Base-by-base conservation (phyloP, 495 filamentous ascomycete genomes). In the Penicillium malachiteum region DNA sequence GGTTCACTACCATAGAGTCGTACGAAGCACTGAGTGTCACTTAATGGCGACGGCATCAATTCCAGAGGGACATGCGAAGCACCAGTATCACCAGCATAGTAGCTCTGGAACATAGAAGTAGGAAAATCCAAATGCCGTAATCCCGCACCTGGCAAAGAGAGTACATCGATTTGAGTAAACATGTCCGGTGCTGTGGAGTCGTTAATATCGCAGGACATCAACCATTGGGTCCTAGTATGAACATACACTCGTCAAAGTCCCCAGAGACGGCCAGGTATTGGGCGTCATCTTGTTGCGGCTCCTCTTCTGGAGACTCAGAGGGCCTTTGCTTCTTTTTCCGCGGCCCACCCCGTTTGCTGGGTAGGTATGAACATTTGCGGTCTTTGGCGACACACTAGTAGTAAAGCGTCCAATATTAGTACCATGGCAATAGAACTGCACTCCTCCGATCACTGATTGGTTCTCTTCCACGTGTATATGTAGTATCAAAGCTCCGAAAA, bases 341-440 rank as follows among this genome's bases (percentile, higher is more conserved):
- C 43, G 81, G 77, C 11, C 81, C 81, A 52, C 81, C 81, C 55
- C 81, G 73, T 54, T 81, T 79, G 70, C 81, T 83, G 16, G 80
- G 80, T 32, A 81, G 65, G 64, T 83, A 84, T 7, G 78, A 74
- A 58, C 81, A 84, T 49, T 74, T 71, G 59, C 71, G 76, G 52
- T 73, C 70, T 67, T 81, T 83, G 58, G 65, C 72, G 34, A 73
- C 62, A 68, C 81, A 84, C 81, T 84, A 58, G 34, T 39, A 38
- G 21, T 26, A 26, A 26, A 26, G 2, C 26, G 13, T 21, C 9
- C n/a, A n/a, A n/a, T 44, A 26, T 44, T 9, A 44, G 41, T 44
- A 38, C 21, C 21, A 26, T 26, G 21, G 4, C 21, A 26, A 26
- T 26, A 26, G 1, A 26, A 26, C 21, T 26, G 21, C 21, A 26